A percentile compares a stretch with the other conserved stretches of the same genome.
phyloP scores from a whole-genome alignment of 2,329 filamentous ascomycete species.

The Ilyonectria sp. region DNA sequence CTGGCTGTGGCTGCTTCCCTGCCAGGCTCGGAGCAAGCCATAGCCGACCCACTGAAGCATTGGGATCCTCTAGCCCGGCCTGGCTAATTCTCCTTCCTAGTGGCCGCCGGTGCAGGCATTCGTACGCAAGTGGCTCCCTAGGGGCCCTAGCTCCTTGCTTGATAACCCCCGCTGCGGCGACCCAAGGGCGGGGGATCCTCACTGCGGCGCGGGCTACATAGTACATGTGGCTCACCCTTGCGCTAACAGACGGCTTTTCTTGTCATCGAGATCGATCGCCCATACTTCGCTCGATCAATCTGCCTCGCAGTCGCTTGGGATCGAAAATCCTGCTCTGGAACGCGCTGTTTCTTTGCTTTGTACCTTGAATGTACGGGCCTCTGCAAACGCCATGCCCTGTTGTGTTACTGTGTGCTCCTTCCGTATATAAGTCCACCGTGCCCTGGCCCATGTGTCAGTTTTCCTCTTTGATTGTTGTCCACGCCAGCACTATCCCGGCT shows the following conservation, averaged over 20 bases:
- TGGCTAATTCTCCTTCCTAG: neutral
- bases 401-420: neutral
- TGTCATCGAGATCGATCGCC: conserved; percentile 52
- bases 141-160: conserved; percentile 5
- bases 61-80: conserved; percentile 3
- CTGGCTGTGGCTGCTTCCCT: no score
- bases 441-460: neutral
- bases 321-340: conserved; percentile 36
- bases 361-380: neutral
- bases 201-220: conserved; percentile 35
- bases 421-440: neutral
- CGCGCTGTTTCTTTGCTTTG: neutral
- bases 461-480: no score
- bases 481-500: no score
- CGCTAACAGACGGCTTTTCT: conserved; percentile 43
- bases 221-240: conserved; percentile 39
- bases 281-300: conserved; percentile 46
- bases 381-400: neutral
- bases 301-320: conserved; percentile 30
- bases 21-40: neutral
- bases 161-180: neutral
- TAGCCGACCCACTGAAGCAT: neutral
- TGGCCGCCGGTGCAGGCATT: conserved; percentile 5
- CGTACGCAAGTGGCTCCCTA: conserved; percentile 1
- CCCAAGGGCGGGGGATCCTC: conserved; percentile 33